Base-by-base conservation (phyloP, 345 rosid genomes). In the Conringia planisiliqua region DNA sequence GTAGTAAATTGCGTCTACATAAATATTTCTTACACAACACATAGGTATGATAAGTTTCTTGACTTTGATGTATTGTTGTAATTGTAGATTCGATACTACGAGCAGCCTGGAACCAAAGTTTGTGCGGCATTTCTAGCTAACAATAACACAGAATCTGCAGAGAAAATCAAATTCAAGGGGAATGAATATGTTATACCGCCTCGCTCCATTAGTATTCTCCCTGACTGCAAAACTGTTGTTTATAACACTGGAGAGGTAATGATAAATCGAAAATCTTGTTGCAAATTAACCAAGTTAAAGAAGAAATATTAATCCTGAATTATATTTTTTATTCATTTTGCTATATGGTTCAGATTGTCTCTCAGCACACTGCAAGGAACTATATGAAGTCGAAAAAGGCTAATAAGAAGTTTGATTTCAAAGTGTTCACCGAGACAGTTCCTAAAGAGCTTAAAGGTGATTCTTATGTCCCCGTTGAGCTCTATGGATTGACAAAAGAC, bases 81-180 rank as follows among this genome's bases (percentile, higher is more conserved):
- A 62, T 73, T 44, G 27, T 86, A 94, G 97, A 86, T 81, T 51
- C 80, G 88, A 35, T 36, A 78, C 74, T 90, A 79, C 18, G 86
- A 92, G 72, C 67, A 87, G 44, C 83, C 83, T 1, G 91, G 83
- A 44, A 76, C 83, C 4, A 68, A 82, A 42, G 10, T 30, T 18
- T 96, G 98, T 78, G 89, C 91, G 0, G 99, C 98, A 30, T 96
- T 92, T 85, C 64, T 96, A 59, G 81, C 95, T 39, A 96, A 92
- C 81, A 96, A 90, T 70, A 64, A 79, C 83, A 86, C 88, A 3
- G 70, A 58, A 69, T 12, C 11, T 1, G 77, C 76, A 13, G 81
- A 74, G 7, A 78, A 77, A 6, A 68, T 85, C 5, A 75, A 43
- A n/a, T 96, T 96, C 81, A 83, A 73, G 73, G 93, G 94, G 2